phyloP scores from a whole-genome alignment of 352 stramenopile species.

The Phytophthora quininea region DNA sequence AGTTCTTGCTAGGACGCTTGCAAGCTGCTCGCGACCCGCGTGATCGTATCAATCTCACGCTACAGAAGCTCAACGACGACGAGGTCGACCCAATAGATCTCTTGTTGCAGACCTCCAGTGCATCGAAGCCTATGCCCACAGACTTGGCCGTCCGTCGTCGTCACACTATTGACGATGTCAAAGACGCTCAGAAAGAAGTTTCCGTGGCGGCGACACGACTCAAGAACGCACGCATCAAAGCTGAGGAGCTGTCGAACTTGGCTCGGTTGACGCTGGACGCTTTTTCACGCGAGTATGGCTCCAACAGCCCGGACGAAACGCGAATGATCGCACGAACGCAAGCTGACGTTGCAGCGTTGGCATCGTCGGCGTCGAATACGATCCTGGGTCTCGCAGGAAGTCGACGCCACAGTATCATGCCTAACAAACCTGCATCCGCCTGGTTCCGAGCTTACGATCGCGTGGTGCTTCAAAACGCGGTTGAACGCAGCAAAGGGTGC shows the following conservation, averaged over 20 bases:
- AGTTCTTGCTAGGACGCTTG: conserved; percentile 77
- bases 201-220: conserved; percentile 68
- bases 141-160: conserved; percentile 70
- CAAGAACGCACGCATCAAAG: conserved; percentile 73
- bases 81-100: conserved; percentile 63
- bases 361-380: conserved; percentile 30
- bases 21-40: conserved; percentile 61
- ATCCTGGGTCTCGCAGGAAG: conserved; percentile 23
- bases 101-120: conserved; percentile 21
- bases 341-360: conserved; percentile 18
- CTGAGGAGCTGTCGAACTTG: conserved; percentile 77
- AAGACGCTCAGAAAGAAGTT: conserved; percentile 75
- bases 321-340: conserved; percentile 14
- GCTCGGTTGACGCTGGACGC: conserved; percentile 71
- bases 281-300: conserved; percentile 44
- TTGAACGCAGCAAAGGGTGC: conserved; percentile 71
- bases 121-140: conserved; percentile 31
- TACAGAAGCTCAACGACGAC: conserved; percentile 77
- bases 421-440: conserved; percentile 37
- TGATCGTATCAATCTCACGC: conserved; percentile 50
- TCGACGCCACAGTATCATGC: conserved; percentile 26
- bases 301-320: conserved; percentile 2
- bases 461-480: conserved; percentile 66
- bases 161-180: conserved; percentile 83
- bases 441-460: conserved; percentile 76